Percentiles rank a stretch among this genome's conserved stretches.
Conservation (phyloP, 78 protist genomes). For the Dictyostelium firmibasis region DNA sequence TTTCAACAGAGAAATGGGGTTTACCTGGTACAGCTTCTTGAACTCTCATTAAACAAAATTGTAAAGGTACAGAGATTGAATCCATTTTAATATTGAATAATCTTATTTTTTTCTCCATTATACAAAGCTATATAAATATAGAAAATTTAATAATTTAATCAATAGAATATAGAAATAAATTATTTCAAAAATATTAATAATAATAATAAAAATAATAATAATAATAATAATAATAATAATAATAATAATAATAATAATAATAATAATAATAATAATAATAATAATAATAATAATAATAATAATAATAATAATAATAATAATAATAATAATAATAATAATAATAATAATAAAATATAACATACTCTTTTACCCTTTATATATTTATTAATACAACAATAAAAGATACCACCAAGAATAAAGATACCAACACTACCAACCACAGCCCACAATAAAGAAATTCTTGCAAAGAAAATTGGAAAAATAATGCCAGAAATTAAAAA, state of each 20-base stretch:
- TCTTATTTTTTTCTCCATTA: neutral
- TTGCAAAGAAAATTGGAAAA: neutral
- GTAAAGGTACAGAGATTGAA: neutral
- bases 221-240: too few relatives aligned
- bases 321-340: too few relatives aligned
- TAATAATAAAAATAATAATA: too few relatives aligned
- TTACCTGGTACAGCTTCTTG: conserved; percentile 17
- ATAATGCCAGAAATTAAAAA: neutral
- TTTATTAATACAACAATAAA: neutral
- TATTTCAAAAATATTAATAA: too few relatives aligned
- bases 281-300: too few relatives aligned
- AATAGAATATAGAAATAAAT: too few relatives aligned
- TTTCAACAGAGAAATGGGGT: conserved; percentile 3
- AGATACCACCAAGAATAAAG: neutral
- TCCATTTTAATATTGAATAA: neutral
- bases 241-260: too few relatives aligned
- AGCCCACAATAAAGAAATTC: neutral
- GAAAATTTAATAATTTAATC: neutral
- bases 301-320: too few relatives aligned
- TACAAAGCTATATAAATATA: neutral
- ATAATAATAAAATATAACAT: neutral
- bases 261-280: too few relatives aligned
- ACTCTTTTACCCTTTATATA: neutral
- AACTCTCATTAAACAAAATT: conserved; percentile 14
- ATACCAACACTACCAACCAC: neutral